Conservation (phyloP, 2,329 filamentous ascomycete genomes). For the Sporothrix dimorphospora region DNA sequence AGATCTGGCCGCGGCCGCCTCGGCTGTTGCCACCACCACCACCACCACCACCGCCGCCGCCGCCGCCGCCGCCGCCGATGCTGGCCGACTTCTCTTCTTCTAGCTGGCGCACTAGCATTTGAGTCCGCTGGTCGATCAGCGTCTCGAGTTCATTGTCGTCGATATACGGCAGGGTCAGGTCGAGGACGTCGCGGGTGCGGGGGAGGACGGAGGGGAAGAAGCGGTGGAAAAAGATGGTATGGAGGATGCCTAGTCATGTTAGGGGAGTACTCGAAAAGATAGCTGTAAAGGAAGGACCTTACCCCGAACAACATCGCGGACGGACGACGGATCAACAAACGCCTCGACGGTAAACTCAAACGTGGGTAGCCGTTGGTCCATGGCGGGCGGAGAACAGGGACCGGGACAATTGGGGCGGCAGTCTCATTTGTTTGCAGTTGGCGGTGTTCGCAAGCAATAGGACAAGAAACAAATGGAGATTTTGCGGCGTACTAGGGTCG, state of each 20-base stretch:
- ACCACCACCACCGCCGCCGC: slow-evolving; percentile 48
- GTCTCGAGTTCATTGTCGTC: slow-evolving; percentile 90
- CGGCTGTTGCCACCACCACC: slow-evolving; percentile 36
- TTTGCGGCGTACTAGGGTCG: not conserved
- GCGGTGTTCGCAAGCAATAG: not conserved
- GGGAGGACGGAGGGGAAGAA: slow-evolving; percentile 89
- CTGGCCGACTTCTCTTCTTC: slow-evolving; percentile 55
- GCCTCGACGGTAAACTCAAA: slow-evolving; percentile 93
- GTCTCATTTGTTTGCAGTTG: not conserved
- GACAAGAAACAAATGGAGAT: not conserved
- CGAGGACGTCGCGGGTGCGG: slow-evolving; percentile 83
- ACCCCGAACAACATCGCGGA: slow-evolving; percentile 94
- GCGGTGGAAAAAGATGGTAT: slow-evolving; percentile 98
- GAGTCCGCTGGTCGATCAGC: slow-evolving; percentile 85
- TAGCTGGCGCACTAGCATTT: slow-evolving; percentile 78
- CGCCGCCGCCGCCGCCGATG: slow-evolving; percentile 38
- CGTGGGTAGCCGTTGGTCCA: slow-evolving; percentile 45
- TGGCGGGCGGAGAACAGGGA: slow-evolving; percentile 22
- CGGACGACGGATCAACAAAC: slow-evolving; percentile 85
- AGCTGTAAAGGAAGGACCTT: slow-evolving; percentile 36
- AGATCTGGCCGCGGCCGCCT: slow-evolving; percentile 73
- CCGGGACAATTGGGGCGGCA: slow-evolving; percentile 21
- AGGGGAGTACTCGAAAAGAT: not conserved
- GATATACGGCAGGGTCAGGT: slow-evolving; percentile 86
- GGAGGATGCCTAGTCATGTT: slow-evolving; percentile 71